Conservation (phyloP, 805 yeast genomes). For the Ogataea naganishii region DNA sequence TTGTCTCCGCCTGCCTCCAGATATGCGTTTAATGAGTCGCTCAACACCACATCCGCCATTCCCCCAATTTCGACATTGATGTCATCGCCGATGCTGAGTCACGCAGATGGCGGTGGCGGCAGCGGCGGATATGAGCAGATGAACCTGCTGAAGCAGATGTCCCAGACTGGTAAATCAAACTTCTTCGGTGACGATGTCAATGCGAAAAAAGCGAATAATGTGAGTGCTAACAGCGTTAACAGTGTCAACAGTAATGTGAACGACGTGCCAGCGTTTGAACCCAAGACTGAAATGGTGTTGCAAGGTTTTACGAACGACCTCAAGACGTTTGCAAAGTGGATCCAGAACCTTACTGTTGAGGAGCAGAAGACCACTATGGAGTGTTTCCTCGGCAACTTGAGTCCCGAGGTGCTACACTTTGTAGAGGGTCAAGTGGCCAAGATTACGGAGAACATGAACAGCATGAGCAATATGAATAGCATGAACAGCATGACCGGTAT, state of each 20-base stretch:
- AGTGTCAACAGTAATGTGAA: no score
- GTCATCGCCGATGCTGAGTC: slow-evolving; percentile 8
- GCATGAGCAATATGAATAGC: slow-evolving; percentile 1
- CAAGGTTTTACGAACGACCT: slow-evolving; percentile 34
- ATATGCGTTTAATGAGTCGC: slow-evolving; percentile 24
- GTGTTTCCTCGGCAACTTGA: slow-evolving; percentile 35
- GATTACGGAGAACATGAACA: no score
- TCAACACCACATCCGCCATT: slow-evolving; percentile 11
- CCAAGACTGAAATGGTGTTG: slow-evolving; percentile 18
- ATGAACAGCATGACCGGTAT: no score
- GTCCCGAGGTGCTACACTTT: slow-evolving; percentile 34
- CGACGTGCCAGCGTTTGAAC: slow-evolving; percentile 23
- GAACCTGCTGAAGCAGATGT: no score
- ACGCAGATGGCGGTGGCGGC: no score
- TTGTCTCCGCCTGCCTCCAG: slow-evolving; percentile 32
- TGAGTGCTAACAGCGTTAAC: no score
- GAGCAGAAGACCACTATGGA: slow-evolving; percentile 40
- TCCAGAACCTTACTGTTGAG: slow-evolving; percentile 34
- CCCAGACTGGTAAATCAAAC: no score
- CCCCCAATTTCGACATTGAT: slow-evolving; percentile 14
- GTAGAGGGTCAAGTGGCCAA: slow-evolving; percentile 33
- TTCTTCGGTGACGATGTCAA: no score
- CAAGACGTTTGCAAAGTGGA: slow-evolving; percentile 36
- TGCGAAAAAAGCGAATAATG: no score
- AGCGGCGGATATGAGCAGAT: no score